Conservation (phyloP, 768 basidiomycete genomes). For the Pisolithus albus region DNA sequence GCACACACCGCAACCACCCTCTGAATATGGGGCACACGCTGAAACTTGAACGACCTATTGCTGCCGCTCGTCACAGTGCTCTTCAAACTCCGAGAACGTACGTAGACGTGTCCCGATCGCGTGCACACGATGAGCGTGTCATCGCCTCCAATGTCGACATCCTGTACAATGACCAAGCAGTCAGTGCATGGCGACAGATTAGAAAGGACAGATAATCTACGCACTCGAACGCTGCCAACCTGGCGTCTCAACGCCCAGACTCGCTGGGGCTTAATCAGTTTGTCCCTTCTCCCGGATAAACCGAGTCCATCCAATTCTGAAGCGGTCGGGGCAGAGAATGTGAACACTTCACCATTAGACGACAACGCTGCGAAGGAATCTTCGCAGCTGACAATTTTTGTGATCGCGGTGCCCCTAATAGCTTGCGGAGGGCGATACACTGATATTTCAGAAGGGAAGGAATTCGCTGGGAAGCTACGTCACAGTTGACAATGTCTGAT, state of each 20-base stretch:
- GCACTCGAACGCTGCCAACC: conserved; percentile 73
- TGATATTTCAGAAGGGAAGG: conserved; percentile 68
- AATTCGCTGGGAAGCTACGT: conserved; percentile 64
- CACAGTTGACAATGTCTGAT: conserved; percentile 1
- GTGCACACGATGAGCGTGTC: conserved; percentile 90
- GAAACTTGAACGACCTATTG: conserved; percentile 64
- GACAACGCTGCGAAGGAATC: conserved; percentile 78
- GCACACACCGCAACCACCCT: conserved; percentile 80
- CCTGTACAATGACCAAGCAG: conserved; percentile 35
- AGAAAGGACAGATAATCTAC: conserved; percentile 11
- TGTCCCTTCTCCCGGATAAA: conserved; percentile 25
- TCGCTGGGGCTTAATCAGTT: conserved; percentile 69
- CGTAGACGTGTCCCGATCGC: conserved; percentile 88
- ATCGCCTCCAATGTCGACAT: conserved; percentile 83
- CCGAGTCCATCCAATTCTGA: conserved; percentile 22
- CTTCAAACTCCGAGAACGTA: conserved; percentile 55
- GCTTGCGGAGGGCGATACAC: conserved; percentile 82
- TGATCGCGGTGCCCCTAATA: conserved; percentile 59
- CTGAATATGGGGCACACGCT: conserved; percentile 74
- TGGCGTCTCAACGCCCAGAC: conserved; percentile 87
- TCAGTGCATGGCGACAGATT: conserved; percentile 1
- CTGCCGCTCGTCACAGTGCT: conserved; percentile 16
- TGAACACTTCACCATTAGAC: conserved; percentile 86
- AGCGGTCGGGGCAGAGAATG: conserved; percentile 49
- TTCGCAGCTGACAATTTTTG: conserved; percentile 75